phyloP scores from a whole-genome alignment of 148 eudicot genomes.

The Cornus florida region DNA sequence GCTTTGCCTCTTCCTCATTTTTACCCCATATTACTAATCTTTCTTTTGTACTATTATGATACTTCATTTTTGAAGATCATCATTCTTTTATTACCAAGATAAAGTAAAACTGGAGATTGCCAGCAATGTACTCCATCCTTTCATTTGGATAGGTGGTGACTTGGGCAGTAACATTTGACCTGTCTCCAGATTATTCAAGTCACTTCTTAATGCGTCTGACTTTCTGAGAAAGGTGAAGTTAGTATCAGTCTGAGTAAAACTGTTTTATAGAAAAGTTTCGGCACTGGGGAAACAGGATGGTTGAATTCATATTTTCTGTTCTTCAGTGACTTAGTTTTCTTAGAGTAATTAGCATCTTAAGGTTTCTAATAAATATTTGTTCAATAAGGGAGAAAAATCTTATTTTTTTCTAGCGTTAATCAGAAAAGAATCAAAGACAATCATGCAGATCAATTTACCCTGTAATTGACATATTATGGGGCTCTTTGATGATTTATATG shows the following conservation, averaged over 20 bases:
- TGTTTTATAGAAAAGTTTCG: too few species aligned
- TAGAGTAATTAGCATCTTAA: neutral
- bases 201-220: neutral
- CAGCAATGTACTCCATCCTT: neutral
- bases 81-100: neutral
- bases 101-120: neutral
- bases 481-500: too few species aligned
- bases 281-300: too few species aligned
- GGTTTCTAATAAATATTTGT: neutral
- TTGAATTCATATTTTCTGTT: too few species aligned
- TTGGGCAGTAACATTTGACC: neutral
- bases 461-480: too few species aligned
- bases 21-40: neutral
- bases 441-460: too few species aligned
- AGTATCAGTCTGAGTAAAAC: too few species aligned
- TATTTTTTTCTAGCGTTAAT: too few species aligned
- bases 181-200: neutral
- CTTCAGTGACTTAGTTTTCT: neutral
- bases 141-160: neutral
- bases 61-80: neutral
- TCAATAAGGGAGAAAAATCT: neutral
- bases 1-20: neutral
- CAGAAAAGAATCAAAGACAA: too few species aligned
- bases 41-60: neutral
- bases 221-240: too few species aligned